Conservation (phyloP, 345 rosid genomes). For the Aquilaria sinensis region DNA sequence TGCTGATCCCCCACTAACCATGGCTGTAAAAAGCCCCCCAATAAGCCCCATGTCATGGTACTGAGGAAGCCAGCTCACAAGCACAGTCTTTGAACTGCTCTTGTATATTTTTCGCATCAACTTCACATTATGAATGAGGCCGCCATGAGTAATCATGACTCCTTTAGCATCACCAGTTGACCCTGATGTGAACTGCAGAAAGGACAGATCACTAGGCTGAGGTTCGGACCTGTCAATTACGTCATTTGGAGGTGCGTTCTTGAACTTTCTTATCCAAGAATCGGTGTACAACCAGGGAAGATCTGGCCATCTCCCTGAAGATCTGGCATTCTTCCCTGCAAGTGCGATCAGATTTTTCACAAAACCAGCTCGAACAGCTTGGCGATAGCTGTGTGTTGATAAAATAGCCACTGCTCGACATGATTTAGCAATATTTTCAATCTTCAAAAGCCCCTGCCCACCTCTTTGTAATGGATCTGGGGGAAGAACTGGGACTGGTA, state of each 20-base stretch:
- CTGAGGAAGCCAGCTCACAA: constrained; percentile 70
- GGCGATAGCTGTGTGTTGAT: constrained; percentile 50
- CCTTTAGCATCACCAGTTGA: constrained; percentile 76
- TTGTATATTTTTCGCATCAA: constrained; percentile 44
- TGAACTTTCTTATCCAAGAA: constrained; percentile 48
- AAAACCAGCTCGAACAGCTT: constrained; percentile 52
- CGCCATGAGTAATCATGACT: constrained; percentile 60
- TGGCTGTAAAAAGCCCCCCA: constrained; percentile 62
- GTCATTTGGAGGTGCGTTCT: constrained; percentile 12
- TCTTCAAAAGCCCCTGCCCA: constrained; percentile 66
- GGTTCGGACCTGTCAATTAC: constrained; percentile 21
- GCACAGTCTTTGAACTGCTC: constrained; percentile 56
- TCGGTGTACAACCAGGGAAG: constrained; percentile 69
- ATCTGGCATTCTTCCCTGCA: constrained; percentile 26
- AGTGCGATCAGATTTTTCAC: constrained; percentile 46
- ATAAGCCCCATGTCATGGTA: constrained; percentile 76
- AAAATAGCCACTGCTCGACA: constrained; percentile 48
- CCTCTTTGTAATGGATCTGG: constrained; percentile 69
- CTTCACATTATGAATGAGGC: constrained; percentile 61
- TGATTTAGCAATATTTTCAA: constrained; percentile 54
- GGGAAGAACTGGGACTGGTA: constrained; percentile 68
- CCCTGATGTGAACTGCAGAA: constrained; percentile 67
- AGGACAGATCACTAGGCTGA: constrained; percentile 39
- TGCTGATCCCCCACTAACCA: constrained; percentile 60
- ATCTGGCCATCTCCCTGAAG: constrained; percentile 45